These are phyloP conservation scores for Podospora pseudopauciseta DNA, from an alignment of 495 filamentous ascomycete genomes.

Conservation along the genomic window DNA sequence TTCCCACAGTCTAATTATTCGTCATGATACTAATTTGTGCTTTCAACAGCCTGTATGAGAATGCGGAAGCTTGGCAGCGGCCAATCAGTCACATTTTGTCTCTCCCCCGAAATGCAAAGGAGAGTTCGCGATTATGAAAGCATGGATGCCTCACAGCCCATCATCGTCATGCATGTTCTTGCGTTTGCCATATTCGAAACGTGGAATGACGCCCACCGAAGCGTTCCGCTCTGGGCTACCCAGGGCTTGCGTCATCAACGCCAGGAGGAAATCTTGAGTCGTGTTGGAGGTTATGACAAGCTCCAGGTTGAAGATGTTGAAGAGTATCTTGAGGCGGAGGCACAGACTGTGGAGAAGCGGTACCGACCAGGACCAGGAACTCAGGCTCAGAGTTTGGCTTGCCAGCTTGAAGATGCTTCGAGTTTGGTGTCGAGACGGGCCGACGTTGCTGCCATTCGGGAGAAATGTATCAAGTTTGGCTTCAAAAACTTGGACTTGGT, in stretches of 20 bases:
- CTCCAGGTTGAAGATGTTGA: slow-evolving; percentile 32
- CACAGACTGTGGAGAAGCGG: slow-evolving; percentile 25
- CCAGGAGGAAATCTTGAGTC: slow-evolving; percentile 33
- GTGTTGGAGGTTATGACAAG: background rate
- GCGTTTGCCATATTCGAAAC: slow-evolving; percentile 59
- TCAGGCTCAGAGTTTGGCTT: background rate
- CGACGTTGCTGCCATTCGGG: slow-evolving; percentile 50
- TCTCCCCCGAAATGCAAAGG: slow-evolving; percentile 49
- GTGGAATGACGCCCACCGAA: slow-evolving; percentile 43
- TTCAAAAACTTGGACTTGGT: background rate
- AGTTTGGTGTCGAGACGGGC: slow-evolving; percentile 23
- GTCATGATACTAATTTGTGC: background rate
- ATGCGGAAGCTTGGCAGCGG: slow-evolving; percentile 60
- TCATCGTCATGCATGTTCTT: slow-evolving; percentile 51
- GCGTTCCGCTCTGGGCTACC: slow-evolving; percentile 56
- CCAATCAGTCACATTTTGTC: slow-evolving; percentile 59
- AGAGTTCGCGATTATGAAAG: slow-evolving; percentile 32
- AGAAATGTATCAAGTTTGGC: slow-evolving; percentile 42
- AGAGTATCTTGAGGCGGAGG: slow-evolving; percentile 42
- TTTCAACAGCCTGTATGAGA: slow-evolving; percentile 54
- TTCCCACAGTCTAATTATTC: background rate
- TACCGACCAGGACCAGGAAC: slow-evolving; percentile 12
- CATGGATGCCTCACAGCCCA: background rate
- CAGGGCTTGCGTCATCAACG: slow-evolving; percentile 53
- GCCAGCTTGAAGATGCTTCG: background rate